Base-by-base conservation (phyloP, 2,329 filamentous ascomycete species). In the Alternaria infectoria region DNA sequence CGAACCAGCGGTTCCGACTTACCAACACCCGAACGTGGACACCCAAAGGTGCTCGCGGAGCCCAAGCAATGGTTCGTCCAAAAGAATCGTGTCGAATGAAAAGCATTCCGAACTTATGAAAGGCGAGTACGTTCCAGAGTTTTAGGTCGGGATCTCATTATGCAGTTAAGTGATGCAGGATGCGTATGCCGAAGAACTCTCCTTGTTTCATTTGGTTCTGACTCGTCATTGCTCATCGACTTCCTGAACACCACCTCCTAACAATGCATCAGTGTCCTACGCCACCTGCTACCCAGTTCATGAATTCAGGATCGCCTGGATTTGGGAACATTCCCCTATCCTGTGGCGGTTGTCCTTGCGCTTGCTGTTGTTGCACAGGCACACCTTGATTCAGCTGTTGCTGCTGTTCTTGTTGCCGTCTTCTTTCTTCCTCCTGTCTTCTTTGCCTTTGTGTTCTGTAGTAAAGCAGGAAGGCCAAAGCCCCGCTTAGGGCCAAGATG, bases 381-480 rank as follows among this genome's bases (percentile, higher is more conserved):
- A 61, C 47, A 8, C 59, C 67, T 47, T 74, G 70, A 13, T 66
- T 61, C 52, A 80, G 77, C 54, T 78, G 70, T 49, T 77, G 70
- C 60, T 74, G 74, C 28, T 76, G 74, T 54, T 76, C 68, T 57
- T 74, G 67, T 47, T 72, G 67, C 57, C 68, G 61, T 66, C 71
- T 65, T 40, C 77, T 70, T 64, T 79, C 75, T 62, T 83, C 83
- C 68, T 85, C 83, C 66, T 81, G 80, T 55, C 79, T 62, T 36
- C 80, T 73, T 67, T 81, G 79, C 69, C 90, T 84, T 74, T 93
- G 91, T 89, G 84, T 74, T 88, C 89, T 85, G 78, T 96, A 95
- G 80, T 93, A 97, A 15, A 98, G 86, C 30, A 98, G 83, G 56
- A 92, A 87, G 0, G 91, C 88, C 57, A 98, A 84, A 1, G 89